These are phyloP conservation scores for Ophiostoma australiae DNA, from an alignment of 2,329 filamentous ascomycete species.

Conservation along the genomic window DNA sequence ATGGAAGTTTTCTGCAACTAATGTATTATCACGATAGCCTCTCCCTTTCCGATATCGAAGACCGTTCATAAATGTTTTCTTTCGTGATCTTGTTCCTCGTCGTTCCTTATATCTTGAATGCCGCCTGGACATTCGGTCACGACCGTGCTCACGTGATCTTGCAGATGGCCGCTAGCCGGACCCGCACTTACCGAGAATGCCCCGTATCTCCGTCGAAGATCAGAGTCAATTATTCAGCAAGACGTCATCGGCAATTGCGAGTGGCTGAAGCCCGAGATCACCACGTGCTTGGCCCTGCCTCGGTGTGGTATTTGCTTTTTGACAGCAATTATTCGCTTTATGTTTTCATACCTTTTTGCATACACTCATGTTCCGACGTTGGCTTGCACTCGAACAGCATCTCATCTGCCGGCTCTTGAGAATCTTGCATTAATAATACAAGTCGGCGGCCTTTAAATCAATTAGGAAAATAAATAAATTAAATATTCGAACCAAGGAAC, in stretches of 20 bases:
- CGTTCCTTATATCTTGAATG: too few relatives aligned
- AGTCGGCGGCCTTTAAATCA: not conserved
- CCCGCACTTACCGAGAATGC: constrained; percentile 2
- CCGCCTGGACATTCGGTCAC: too few relatives aligned
- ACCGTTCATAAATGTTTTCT: too few relatives aligned
- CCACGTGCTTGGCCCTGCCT: not conserved
- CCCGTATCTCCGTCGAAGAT: not conserved
- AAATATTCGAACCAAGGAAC: not conserved
- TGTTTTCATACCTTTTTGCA: not conserved
- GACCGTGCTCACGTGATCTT: not conserved
- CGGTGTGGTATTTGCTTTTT: not conserved
- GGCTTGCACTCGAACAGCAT: not conserved
- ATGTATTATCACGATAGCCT: too few relatives aligned
- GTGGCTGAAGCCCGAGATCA: not conserved
- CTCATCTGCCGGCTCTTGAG: not conserved
- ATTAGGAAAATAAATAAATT: not conserved
- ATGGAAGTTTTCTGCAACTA: too few relatives aligned
- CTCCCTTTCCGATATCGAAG: too few relatives aligned
- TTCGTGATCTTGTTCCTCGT: too few relatives aligned
- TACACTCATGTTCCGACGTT: not conserved
- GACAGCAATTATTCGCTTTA: too few relatives aligned
- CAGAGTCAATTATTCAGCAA: not conserved
- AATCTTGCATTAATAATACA: not conserved
- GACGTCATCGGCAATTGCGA: not conserved
- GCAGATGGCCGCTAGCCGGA: too few relatives aligned